Conservation (phyloP, 495 filamentous ascomycete genomes). For the Venustampulla echinocandica region DNA sequence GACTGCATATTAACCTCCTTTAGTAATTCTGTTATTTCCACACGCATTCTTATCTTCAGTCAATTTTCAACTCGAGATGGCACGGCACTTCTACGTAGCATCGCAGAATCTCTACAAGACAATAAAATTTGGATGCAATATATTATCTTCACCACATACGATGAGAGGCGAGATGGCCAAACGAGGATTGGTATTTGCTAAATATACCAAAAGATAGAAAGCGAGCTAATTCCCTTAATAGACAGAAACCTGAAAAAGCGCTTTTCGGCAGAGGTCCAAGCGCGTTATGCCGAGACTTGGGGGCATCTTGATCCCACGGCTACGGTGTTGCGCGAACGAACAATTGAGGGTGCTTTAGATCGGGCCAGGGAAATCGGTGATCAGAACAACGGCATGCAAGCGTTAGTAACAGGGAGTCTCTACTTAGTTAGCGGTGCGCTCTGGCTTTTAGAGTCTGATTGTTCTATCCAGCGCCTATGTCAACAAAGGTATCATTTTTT, state of each 20-base stretch:
- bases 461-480: background rate
- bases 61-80: slow-evolving; percentile 14
- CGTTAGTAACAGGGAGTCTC: slow-evolving; percentile 38
- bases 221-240: background rate
- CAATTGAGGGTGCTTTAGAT: slow-evolving; percentile 29
- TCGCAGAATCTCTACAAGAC: slow-evolving; percentile 5
- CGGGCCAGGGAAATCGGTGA: slow-evolving; percentile 23
- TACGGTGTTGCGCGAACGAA: slow-evolving; percentile 21
- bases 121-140: slow-evolving; percentile 3
- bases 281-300: slow-evolving; percentile 11
- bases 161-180: slow-evolving; percentile 25
- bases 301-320: slow-evolving; percentile 19
- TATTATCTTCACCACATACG: slow-evolving; percentile 25
- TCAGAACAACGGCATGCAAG: slow-evolving; percentile 24
- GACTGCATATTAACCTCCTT: slow-evolving; percentile 2
- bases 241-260: slow-evolving; percentile 3
- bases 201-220: background rate
- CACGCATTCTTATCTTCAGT: slow-evolving; percentile 15
- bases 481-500: background rate
- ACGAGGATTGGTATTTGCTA: slow-evolving; percentile 18
- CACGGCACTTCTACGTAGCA: background rate
- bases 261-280: slow-evolving; percentile 3
- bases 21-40: slow-evolving; percentile 15
- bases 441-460: slow-evolving; percentile 4
- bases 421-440: slow-evolving; percentile 30